Percentiles rank a stretch among this genome's conserved stretches.
These are phyloP conservation scores for Jaltomata sinuosa DNA, from an alignment of 257 asterid genomes.

Conservation along the genomic window DNA sequence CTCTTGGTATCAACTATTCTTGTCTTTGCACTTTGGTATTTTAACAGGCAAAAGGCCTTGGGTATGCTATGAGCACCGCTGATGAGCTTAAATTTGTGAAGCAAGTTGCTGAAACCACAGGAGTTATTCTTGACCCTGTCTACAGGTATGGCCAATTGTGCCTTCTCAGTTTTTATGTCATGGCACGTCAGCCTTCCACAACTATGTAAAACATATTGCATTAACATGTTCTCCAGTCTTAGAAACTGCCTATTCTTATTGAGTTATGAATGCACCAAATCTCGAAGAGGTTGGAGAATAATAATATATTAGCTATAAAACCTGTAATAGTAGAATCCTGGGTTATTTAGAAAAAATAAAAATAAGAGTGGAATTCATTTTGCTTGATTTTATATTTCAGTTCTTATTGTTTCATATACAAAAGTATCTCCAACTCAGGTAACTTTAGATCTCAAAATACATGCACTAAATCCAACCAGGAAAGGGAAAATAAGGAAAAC, in stretches of 20 bases:
- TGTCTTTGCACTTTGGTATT: constrained; percentile 1
- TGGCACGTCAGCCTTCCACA: background rate
- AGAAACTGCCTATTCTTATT: background rate
- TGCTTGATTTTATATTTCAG: background rate
- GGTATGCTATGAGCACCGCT: constrained; percentile 78
- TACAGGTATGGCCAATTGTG: constrained; percentile 51
- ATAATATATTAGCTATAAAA: background rate
- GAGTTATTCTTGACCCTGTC: constrained; percentile 91
- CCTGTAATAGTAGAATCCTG: background rate
- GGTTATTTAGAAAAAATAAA: background rate
- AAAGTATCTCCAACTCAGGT: background rate
- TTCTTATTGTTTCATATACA: background rate
- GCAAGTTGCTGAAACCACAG: constrained; percentile 80
- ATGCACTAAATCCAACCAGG: background rate
- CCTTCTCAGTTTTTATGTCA: background rate
- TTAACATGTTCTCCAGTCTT: background rate
- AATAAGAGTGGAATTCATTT: background rate
- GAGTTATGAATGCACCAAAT: background rate
- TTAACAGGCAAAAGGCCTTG: constrained; percentile 91
- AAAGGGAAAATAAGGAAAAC: background rate
- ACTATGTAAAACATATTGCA: background rate
- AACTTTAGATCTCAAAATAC: background rate
- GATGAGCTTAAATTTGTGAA: constrained; percentile 83
- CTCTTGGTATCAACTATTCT: background rate
- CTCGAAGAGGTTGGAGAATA: background rate